Conservation (phyloP, 495 filamentous ascomycete genomes). For the Parmelia sp. region DNA sequence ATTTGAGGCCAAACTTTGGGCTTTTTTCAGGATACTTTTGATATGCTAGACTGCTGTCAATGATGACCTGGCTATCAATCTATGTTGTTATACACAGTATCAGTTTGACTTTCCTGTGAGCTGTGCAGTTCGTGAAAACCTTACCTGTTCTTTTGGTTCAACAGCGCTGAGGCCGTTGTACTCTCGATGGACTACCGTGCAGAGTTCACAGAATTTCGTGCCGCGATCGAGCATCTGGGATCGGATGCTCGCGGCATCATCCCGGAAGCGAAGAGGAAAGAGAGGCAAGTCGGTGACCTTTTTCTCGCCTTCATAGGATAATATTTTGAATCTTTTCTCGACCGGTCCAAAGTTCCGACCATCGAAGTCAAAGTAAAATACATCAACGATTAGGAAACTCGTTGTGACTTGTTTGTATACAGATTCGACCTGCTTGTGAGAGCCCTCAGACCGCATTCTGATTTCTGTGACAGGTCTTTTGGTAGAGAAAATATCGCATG, state of each 20-base stretch:
- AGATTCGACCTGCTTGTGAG: constrained; percentile 14
- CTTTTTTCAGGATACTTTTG: constrained; percentile 17
- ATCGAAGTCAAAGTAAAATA: constrained; percentile 41
- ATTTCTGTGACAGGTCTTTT: constrained; percentile 23
- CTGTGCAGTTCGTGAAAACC: background rate
- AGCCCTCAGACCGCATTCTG: constrained; percentile 17
- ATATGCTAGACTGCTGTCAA: constrained; percentile 43
- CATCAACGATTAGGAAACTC: constrained; percentile 23
- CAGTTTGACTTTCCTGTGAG: background rate
- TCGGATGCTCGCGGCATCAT: constrained; percentile 19
- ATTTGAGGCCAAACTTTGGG: constrained; percentile 21
- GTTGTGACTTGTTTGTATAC: constrained; percentile 21
- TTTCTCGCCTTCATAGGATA: constrained; percentile 35
- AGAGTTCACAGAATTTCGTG: constrained; percentile 31
- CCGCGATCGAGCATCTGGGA: constrained; percentile 32
- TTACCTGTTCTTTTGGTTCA: constrained; percentile 29
- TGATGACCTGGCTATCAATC: constrained; percentile 46
- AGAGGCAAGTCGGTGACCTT: constrained; percentile 32
- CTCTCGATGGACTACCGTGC: constrained; percentile 31
- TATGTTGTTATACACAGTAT: constrained; percentile 3
- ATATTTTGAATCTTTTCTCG: constrained; percentile 25
- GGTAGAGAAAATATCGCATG: constrained; percentile 16
- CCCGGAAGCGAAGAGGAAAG: constrained; percentile 33
- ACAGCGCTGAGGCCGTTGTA: constrained; percentile 41
- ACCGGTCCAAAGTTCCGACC: constrained; percentile 37